Conservation (phyloP, 2,329 filamentous ascomycete genomes). For the Chaetothyriales sp. region DNA sequence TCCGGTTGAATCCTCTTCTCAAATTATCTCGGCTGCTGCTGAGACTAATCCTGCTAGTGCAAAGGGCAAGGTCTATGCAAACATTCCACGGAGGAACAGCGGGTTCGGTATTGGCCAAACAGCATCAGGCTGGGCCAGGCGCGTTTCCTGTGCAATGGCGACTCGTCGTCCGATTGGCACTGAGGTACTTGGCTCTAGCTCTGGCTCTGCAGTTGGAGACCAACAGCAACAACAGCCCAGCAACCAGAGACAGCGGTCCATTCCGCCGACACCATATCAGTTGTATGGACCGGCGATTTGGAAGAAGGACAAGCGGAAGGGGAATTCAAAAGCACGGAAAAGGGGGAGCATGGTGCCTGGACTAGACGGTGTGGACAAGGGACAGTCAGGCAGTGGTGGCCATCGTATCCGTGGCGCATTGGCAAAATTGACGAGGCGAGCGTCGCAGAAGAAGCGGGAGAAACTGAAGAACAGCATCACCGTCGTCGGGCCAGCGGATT, state of each 20-base stretch:
- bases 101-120: constrained; percentile 4
- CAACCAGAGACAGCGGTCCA: constrained; percentile 22
- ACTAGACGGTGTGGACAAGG: constrained; percentile 14
- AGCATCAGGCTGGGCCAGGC: constrained; percentile 1
- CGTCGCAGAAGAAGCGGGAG: constrained; percentile 25
- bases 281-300: constrained; percentile 25
- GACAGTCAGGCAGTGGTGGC: constrained; percentile 9
- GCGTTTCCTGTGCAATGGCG: not conserved
- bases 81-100: constrained; percentile 8
- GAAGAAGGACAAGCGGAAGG: constrained; percentile 20
- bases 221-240: constrained; percentile 19
- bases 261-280: constrained; percentile 26
- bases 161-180: constrained; percentile 1
- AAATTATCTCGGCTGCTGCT: constrained; percentile 1
- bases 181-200: not conserved
- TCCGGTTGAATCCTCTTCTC: not conserved
- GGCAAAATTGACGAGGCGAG: constrained; percentile 23
- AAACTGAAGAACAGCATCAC: constrained; percentile 30
- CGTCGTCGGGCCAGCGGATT: constrained; percentile 26
- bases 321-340: constrained; percentile 3
- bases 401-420: constrained; percentile 23
- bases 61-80: not conserved
- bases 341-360: constrained; percentile 5
- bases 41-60: not conserved
- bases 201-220: not conserved